A percentile compares a stretch with the other conserved stretches of the same genome.
Conservation (phyloP, 164 flowering plant genomes). For the Paratinospora sagittata region DNA sequence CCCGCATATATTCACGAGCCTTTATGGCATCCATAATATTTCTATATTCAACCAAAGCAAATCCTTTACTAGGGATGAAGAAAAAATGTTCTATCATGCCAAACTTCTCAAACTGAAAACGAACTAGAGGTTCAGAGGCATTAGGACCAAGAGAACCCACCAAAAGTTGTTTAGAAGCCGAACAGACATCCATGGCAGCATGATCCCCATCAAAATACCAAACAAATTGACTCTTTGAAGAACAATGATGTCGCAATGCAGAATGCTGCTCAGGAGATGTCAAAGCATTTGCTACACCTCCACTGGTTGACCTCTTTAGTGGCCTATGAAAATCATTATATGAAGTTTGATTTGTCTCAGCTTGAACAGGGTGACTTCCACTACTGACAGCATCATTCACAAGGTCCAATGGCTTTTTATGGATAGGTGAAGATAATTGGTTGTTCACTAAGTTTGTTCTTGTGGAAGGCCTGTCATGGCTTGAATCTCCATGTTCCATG, state of each 20-base stretch:
- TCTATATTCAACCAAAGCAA: constrained; percentile 76
- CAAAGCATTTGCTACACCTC: constrained; percentile 24
- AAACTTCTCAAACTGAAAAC: constrained; percentile 76
- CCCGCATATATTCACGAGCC: constrained; percentile 68
- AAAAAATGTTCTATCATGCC: constrained; percentile 65
- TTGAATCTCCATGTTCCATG: constrained; percentile 32
- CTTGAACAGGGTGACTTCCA: constrained; percentile 28
- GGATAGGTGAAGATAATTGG: constrained; percentile 41
- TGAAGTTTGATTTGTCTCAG: constrained; percentile 38
- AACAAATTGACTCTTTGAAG: constrained; percentile 30
- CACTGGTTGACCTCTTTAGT: constrained; percentile 31
- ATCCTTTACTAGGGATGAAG: constrained; percentile 47
- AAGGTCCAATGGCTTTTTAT: constrained; percentile 34
- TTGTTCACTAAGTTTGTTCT: constrained; percentile 32
- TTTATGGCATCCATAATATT: constrained; percentile 77
- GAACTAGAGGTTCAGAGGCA: constrained; percentile 62
- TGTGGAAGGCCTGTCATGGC: constrained; percentile 32
- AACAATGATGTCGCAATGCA: constrained; percentile 20
- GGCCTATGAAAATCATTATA: constrained; percentile 23
- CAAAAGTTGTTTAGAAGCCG: constrained; percentile 88
- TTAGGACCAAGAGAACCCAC: constrained; percentile 71
- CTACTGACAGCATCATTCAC: constrained; percentile 37
- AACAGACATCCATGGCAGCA: constrained; percentile 70
- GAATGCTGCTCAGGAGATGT: constrained; percentile 43
- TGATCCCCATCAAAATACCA: constrained; percentile 88